Base-by-base conservation (phyloP, 345 rosid species). In the Cardamine occulta region DNA sequence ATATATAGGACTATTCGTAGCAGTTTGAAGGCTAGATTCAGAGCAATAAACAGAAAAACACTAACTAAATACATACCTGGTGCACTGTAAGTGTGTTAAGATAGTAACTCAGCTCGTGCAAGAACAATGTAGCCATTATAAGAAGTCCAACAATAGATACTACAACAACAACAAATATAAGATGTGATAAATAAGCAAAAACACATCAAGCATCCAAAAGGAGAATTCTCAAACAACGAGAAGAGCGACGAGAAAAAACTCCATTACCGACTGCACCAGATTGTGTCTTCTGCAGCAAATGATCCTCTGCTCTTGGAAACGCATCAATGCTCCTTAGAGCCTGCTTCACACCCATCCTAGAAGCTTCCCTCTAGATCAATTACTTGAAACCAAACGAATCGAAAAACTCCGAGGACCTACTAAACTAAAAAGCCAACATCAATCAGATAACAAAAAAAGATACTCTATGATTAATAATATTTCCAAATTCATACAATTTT, bases 261-360 rank as follows among this genome's bases (percentile, higher is more conserved):
- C 24, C 48, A 32, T 56, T 70, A 93, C 99, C 99, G 10, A 93
- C 74, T 21, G 98, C 99, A 14, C 99, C 99, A 18, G 98, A 88
- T 80, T 85, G 97, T 3, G 99, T 96, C 77, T 93, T 91, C 82
- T 82, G 98, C 81, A 96, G 15, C 84, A 91, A 79, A 69, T 96
- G 99, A 31, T 96, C 99, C 84, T 96, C 99, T 5, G 99, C 88
- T 10, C 98, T 94, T 67, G 98, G 98, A 66, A 93, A 96, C 7
- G 99, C 99, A 75, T 96, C 98, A 12, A 93, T 68, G 83, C 93
- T 82, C 88, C 84, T 85, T 52, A 96, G 67, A 17, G 90, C 93
- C 82, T 90, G 99, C 80, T 86, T 91, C 58, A 96, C 52, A 48
- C 95, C 91, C 98, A 93, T 95, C 74, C 63, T 67, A 49, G 29